Percentiles rank a stretch among this genome's conserved stretches.
phyloP scores from a whole-genome alignment of 306 rosid genomes.

The Elaeagnus macrophylla region DNA sequence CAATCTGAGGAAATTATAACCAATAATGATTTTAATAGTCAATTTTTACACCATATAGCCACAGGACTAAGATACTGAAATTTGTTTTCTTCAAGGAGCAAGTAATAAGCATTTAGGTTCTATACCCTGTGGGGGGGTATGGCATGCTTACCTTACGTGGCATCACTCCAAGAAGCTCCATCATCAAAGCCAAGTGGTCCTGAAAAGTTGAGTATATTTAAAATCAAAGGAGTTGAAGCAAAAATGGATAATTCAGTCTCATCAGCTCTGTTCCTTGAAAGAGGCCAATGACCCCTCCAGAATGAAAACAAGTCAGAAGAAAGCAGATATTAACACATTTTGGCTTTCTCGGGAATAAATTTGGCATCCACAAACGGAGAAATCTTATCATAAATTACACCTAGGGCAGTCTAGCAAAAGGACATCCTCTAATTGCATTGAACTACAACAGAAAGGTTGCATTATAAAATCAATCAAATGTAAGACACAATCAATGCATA shows the following conservation, averaged over 20 bases:
- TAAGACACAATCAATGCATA: conserved; percentile 15
- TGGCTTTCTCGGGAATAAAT: not conserved
- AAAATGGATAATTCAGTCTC: not conserved
- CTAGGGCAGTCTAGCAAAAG: not conserved
- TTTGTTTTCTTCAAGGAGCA: not conserved
- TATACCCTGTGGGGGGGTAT: not conserved
- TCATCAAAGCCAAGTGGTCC: conserved; percentile 90
- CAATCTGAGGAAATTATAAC: conserved; percentile 40
- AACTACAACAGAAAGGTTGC: not conserved
- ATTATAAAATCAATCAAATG: not conserved
- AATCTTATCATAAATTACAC: not conserved
- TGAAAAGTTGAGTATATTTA: conserved; percentile 16
- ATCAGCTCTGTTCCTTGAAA: no score
- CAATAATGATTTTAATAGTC: not conserved
- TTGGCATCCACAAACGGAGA: not conserved
- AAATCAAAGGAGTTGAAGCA: conserved; percentile 1
- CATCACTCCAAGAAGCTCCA: conserved; percentile 91
- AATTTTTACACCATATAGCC: not conserved
- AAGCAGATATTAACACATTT: no score
- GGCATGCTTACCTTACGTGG: conserved; percentile 54
- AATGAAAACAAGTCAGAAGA: no score
- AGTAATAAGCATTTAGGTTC: not conserved
- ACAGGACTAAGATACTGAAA: not conserved
- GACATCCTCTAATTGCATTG: not conserved
- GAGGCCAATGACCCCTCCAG: no score